Conservation (phyloP, 371 early-diverging fungal genomes). For the Mucor ambiguus region DNA sequence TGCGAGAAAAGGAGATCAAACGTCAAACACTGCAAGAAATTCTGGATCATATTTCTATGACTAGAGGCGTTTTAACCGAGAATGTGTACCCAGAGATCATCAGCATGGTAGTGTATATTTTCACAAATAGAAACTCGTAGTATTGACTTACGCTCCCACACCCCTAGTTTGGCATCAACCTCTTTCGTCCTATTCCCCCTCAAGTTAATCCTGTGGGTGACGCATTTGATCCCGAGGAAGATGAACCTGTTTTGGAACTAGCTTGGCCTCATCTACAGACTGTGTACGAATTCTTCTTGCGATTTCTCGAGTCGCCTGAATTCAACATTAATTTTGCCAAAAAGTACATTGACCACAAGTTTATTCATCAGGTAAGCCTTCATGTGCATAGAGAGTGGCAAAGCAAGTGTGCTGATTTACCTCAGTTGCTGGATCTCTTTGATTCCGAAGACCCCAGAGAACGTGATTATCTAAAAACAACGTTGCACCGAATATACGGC, state of each 20-base stretch:
- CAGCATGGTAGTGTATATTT: constrained; percentile 71
- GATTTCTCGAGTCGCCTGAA: constrained; percentile 93
- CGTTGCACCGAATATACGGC: constrained; percentile 95
- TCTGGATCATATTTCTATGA: constrained; percentile 86
- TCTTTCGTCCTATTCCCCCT: constrained; percentile 93
- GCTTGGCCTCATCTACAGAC: constrained; percentile 97
- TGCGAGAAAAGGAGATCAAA: constrained; percentile 93
- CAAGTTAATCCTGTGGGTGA: constrained; percentile 94
- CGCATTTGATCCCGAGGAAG: constrained; percentile 96
- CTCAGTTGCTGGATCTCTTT: constrained; percentile 86
- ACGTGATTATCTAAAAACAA: constrained; percentile 94
- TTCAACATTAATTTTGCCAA: constrained; percentile 94
- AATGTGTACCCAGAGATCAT: constrained; percentile 88
- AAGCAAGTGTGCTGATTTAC: no score
- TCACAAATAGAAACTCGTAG: background rate
- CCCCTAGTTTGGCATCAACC: constrained; percentile 82
- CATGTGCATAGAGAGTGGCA: no score
- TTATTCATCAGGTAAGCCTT: constrained; percentile 75
- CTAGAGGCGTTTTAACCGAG: constrained; percentile 83
- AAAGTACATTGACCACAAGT: constrained; percentile 91
- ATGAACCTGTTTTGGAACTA: constrained; percentile 91
- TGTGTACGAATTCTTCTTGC: constrained; percentile 93
- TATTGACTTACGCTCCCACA: constrained; percentile 22
- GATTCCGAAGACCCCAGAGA: constrained; percentile 97
- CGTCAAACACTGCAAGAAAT: constrained; percentile 86